Conservation (phyloP, 805 yeast species). For the Candida namnaoensis region DNA sequence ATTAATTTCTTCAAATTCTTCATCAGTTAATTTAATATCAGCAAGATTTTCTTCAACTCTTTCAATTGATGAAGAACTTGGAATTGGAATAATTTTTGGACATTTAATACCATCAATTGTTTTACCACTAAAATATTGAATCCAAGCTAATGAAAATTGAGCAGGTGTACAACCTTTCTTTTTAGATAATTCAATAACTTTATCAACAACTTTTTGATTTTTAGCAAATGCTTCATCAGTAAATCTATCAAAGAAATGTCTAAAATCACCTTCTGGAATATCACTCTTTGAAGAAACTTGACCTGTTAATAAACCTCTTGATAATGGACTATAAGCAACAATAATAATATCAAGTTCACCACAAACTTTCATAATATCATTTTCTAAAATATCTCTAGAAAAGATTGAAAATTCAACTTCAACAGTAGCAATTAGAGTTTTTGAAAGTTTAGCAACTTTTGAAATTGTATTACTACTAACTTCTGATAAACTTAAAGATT, state of each 20-base stretch:
- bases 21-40: slow-evolving; percentile 38
- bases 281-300: slow-evolving; percentile 33
- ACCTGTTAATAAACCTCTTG: slow-evolving; percentile 74
- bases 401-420: slow-evolving; percentile 77
- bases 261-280: slow-evolving; percentile 48
- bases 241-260: slow-evolving; percentile 48
- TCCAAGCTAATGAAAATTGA: slow-evolving; percentile 68
- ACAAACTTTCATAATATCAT: slow-evolving; percentile 58
- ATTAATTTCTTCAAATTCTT: slow-evolving; percentile 47
- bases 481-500: slow-evolving; percentile 71
- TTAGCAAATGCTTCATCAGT: slow-evolving; percentile 42
- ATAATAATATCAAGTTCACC: slow-evolving; percentile 54
- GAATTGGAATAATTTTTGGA: slow-evolving; percentile 68
- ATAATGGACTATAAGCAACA: slow-evolving; percentile 77
- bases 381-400: slow-evolving; percentile 47
- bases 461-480: slow-evolving; percentile 52
- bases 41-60: slow-evolving; percentile 58
- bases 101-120: slow-evolving; percentile 20
- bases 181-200: slow-evolving; percentile 41
- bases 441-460: slow-evolving; percentile 43
- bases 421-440: slow-evolving; percentile 49
- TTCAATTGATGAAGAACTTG: slow-evolving; percentile 55
- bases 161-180: slow-evolving; percentile 41
- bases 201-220: slow-evolving; percentile 41
- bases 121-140: slow-evolving; percentile 30